These are phyloP conservation scores for Thraustochytrium striatum DNA, from an alignment of 352 stramenopile genomes.

Conservation along the genomic window DNA sequence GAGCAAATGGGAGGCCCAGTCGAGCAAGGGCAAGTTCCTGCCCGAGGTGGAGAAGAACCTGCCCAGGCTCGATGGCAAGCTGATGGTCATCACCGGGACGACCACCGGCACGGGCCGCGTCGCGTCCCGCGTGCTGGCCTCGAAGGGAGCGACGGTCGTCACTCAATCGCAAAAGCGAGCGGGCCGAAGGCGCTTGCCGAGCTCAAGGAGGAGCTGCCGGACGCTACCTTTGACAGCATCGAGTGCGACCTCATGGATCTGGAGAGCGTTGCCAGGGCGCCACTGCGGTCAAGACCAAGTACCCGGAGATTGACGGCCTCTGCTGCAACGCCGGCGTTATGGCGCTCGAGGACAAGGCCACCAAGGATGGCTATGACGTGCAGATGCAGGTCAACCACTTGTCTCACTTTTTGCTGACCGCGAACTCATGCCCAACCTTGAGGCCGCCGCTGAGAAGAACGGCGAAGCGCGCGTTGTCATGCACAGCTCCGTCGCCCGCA, in stretches of 20 bases:
- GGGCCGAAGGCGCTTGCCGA: constrained; percentile 48
- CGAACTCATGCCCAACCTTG: constrained; percentile 56
- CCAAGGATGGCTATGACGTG: constrained; percentile 60
- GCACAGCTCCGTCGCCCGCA: constrained; percentile 53
- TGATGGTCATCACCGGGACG: constrained; percentile 16
- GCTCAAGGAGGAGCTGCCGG: constrained; percentile 40
- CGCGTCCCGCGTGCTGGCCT: constrained; percentile 50
- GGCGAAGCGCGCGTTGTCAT: constrained; percentile 61
- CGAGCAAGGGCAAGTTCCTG: background rate
- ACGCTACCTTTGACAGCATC: constrained; percentile 54
- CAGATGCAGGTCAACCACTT: constrained; percentile 64
- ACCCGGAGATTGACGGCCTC: constrained; percentile 5
- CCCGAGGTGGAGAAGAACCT: background rate
- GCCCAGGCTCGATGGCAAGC: background rate
- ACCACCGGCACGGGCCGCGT: constrained; percentile 17
- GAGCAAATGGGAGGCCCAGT: no score
- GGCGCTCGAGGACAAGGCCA: constrained; percentile 55
- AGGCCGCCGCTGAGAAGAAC: constrained; percentile 49
- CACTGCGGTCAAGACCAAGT: constrained; percentile 47
- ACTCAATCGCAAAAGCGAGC: constrained; percentile 58
- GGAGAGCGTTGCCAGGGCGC: constrained; percentile 56
- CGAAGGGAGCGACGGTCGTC: constrained; percentile 55
- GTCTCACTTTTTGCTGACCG: constrained; percentile 61
- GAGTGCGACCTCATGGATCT: constrained; percentile 61
- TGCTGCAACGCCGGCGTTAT: constrained; percentile 59